Base-by-base conservation (phyloP, 441 rosid genomes). In the Aleurites moluccanus region DNA sequence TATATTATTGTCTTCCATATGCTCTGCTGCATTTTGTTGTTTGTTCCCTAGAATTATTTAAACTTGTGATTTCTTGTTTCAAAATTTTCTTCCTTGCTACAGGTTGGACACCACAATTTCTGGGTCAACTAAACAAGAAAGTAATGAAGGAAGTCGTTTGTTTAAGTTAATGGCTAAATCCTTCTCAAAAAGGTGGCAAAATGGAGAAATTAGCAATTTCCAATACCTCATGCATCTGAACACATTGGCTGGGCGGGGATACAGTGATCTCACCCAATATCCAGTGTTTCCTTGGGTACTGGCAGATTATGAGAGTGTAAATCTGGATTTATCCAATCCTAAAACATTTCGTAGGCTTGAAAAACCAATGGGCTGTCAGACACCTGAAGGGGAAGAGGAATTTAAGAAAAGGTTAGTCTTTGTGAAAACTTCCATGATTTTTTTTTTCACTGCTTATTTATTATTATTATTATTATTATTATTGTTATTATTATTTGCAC, bases 211-310 rank as follows among this genome's bases (percentile, higher is more conserved):
- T 66, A 97, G 98, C 90, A 97, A 97, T 84, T 97, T 97, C 80
- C 99, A 97, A 79, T 97, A 97, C 87, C 93, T 97, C 70, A 97
- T 97, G 99, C 99, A 97, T 87, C 97, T 97, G 75, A 97, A 97
- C 83, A 97, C 99, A 45, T 83, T 97, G 83, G 99, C 99, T 40
- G 99, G 99, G 74, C 97, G 99, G 62, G 99, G 99, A 83, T 97
- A 97, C 84, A 95, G 97, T 88, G 99, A 97, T 82, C 92, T 97
- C 64, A 97, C 99, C 15, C 99, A 97, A 80, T 97, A 97, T 86
- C 99, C 99, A 73, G 99, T 97, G 75, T 95, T 97, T 83, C 99
- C 99, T 64, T 97, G 99, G 99, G 92, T 97, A 83, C 93, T 97
- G 64, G 92, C 97, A 45, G 99, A 97, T 83, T 95, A 95, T 86